Base-by-base conservation (phyloP, 176 grass and related monocot species). In the maize (Zea mays) region DNA sequence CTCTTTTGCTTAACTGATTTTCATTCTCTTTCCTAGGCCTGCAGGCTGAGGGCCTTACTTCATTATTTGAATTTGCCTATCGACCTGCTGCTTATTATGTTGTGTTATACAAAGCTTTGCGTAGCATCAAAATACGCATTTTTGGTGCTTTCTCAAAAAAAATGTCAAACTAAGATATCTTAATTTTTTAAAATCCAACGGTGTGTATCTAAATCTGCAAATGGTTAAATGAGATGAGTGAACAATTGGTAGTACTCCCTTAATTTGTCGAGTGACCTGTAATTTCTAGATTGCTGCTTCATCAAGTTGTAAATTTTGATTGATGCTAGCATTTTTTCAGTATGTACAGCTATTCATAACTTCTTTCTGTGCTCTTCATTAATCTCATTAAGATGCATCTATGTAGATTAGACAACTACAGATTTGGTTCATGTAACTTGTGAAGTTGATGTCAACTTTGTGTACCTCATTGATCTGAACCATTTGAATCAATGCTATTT, bases 251-350 rank as follows among this genome's bases (percentile, higher is more conserved):
- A 47, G 27, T 15, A 47, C 54, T 59, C 10, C 71, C 39, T 27
- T 19, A 44, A 60, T 13, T 52, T 66, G 3, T 51, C 10, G 14
- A 13, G 16, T 41, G 45, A 20, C 33, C 35, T 63, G 45, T 15
- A 75, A 66, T 78, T 78, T 19, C 17, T 56, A 17, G 62, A 79
- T 67, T 65, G 10, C n/a, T 15, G 21, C 72, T 43, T 59, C 5
- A 59, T 59, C 5, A 59, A 40, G 10, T 20, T 33, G 8, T 56
- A 42, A 62, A 17, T 9, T 62, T 45, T 21, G 17, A 41, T 41
- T 39, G 35, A 12, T 10, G 16, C 41, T 73, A 1, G 9, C 48
- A 72, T 70, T 5, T 48, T 37, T 54, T 11, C 16, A 55, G 50
- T 38, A 12, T 57, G 51, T 8, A 42, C 16, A 21, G 17, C 3